A percentile compares a stretch with the other conserved stretches of the same genome.
phyloP scores from a whole-genome alignment of 1,284 basidiomycete genomes.

The Apiotrichum sp. region DNA sequence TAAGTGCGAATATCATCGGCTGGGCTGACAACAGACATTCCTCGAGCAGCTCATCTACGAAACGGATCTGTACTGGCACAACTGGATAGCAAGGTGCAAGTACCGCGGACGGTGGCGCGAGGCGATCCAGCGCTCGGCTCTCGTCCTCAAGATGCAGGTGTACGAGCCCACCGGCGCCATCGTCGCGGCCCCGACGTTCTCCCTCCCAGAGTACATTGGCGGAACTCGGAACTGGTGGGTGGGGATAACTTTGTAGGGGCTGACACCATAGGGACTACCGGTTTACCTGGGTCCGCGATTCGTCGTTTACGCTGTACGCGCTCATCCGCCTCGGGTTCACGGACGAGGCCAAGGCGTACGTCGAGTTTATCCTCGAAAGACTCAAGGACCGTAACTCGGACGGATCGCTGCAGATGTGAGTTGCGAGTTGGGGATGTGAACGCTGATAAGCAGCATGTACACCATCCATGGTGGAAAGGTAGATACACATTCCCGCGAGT shows the following conservation, averaged over 20 bases:
- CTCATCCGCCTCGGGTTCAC: constrained; percentile 85
- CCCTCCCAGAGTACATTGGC: constrained; percentile 81
- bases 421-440: not conserved
- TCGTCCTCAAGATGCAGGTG: constrained; percentile 56
- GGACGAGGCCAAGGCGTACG: constrained; percentile 63
- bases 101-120: constrained; percentile 93
- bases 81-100: constrained; percentile 63
- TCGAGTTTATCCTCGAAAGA: constrained; percentile 81
- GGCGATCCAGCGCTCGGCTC: constrained; percentile 74
- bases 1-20: constrained; percentile 24
- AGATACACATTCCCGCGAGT: not conserved
- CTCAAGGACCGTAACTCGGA: constrained; percentile 74
- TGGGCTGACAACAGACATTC: constrained; percentile 13
- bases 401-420: constrained; percentile 79
- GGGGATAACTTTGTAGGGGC: not conserved
- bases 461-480: constrained; percentile 57
- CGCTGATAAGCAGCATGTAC: constrained; percentile 32
- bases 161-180: constrained; percentile 60
- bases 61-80: constrained; percentile 79
- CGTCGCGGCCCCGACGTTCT: constrained; percentile 87
- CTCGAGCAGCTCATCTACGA: constrained; percentile 37
- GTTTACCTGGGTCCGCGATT: constrained; percentile 66
- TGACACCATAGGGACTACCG: constrained; percentile 36
- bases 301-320: constrained; percentile 85
- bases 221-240: constrained; percentile 56